Evolutionary conservation across 2,329 filamentous ascomycete species (phyloP), one percentile per base, ranked within the genome.

Genomic region (Arthrobotrys musiformis): DNA sequence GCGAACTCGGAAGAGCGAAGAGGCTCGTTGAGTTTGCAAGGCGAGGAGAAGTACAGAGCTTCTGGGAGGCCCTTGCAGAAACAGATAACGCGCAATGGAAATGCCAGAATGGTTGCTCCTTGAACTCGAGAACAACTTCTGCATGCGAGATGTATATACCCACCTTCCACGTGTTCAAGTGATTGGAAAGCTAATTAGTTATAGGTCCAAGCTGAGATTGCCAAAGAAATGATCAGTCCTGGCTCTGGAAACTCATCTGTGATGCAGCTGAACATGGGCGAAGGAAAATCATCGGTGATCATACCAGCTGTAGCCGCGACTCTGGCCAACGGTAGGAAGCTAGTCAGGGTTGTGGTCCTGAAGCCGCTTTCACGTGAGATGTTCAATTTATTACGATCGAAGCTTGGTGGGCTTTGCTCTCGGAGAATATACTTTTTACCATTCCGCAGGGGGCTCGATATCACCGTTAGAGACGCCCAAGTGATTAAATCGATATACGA

Each of bases 251-350:
- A 81, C 0, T 91, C 90, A 79, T 81, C 85, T 0, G 86, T 90
- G 0, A 86, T 91, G 84, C 89, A 92, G 79, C 82, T 92, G 1
- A 91, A 91, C 78, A 92, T 92, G 90, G 90, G 90, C 0, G 87
- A 91, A 80, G 90, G 90, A 0, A 92, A 92, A 78, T 89, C 89
- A 0, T 90, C 90, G 0, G 88, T 92, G 0, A 92, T 93, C 58
- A 85, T 90, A 0, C 90, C 90, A 0, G 89, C 91, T 40, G 86
- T 90, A 0, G 87, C 87, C 0, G 83, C 87, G 0, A 82, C 84
- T 0, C 81, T 91, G 0, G 87, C 88, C 0, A 84, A 91, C 54
- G 83, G 84, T 0, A 80, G 82, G 0, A 84, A 82, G 2, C 82
- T 92, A 0, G 86, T 88, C 0, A 84, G 89, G 1, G 85, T 92